Evolutionary conservation across 1,139 yeast species (phyloP).

Genomic region (Lodderomyces metapsilosis): DNA sequence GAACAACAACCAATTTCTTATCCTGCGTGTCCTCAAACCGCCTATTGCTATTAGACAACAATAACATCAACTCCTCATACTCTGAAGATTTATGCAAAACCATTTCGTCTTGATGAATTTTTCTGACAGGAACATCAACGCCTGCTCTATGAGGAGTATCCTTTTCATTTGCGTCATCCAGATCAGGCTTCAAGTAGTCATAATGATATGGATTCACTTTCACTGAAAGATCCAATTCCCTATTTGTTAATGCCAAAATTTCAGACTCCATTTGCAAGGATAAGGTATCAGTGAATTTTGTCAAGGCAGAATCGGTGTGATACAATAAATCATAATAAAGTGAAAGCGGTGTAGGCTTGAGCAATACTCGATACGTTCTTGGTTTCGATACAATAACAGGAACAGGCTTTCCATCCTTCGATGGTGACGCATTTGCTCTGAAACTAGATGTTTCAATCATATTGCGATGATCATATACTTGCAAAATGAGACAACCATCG

Average conservation of each 20-base stretch:
- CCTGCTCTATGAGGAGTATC: constrained; percentile 48
- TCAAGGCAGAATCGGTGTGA: constrained; percentile 75
- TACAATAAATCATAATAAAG: constrained; percentile 82
- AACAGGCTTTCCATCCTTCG: constrained; percentile 8
- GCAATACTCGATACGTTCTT: constrained; percentile 69
- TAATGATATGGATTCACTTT: constrained; percentile 66
- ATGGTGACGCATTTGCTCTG: constrained; percentile 10
- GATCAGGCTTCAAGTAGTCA: constrained; percentile 45
- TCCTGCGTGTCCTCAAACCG: constrained; percentile 38
- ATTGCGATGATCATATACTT: constrained; percentile 72
- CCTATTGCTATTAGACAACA: constrained; percentile 42
- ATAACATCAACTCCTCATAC: constrained; percentile 84
- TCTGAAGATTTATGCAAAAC: constrained; percentile 73
- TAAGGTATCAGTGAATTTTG: constrained; percentile 75
- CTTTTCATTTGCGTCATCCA: constrained; percentile 45
- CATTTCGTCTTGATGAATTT: constrained; percentile 46
- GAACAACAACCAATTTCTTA: constrained; percentile 42
- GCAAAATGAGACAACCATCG: constrained; percentile 86
- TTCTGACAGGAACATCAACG: constrained; percentile 41
- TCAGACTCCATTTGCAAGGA: constrained; percentile 83
- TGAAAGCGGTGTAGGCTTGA: constrained; percentile 78
- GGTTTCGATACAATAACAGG: constrained; percentile 39
- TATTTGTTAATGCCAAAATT: constrained; percentile 69
- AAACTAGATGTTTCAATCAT: constrained; percentile 22
- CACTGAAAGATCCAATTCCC: constrained; percentile 73